A percentile compares a stretch with the other conserved stretches of the same genome.
Conservation (phyloP, 768 basidiomycete genomes). For the Serendipita sp. region DNA sequence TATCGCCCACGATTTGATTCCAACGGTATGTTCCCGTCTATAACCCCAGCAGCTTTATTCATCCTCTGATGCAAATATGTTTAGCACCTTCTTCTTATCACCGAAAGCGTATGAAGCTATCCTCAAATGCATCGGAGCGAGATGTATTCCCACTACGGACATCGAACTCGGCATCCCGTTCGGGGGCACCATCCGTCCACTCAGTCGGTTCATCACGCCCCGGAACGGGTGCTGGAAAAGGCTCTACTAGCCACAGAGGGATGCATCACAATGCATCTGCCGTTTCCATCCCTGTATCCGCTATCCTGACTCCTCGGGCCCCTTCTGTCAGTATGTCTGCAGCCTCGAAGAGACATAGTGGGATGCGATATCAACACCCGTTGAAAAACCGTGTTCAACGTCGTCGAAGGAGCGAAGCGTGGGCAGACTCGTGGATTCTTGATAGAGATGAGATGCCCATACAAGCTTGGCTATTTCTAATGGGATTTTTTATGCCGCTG, state of each 20-base stretch:
- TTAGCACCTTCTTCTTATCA: neutral
- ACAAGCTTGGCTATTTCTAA: neutral
- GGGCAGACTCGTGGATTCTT: conserved; percentile 1
- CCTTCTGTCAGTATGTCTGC: neutral
- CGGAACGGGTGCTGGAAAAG: neutral
- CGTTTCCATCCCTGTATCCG: neutral
- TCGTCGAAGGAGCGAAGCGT: neutral
- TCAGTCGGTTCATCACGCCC: neutral
- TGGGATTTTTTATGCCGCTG: neutral
- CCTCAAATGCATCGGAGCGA: neutral
- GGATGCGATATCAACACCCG: neutral
- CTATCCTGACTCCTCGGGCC: neutral
- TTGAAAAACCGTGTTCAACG: neutral
- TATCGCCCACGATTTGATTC: neutral
- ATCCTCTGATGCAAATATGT: neutral
- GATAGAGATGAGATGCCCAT: conserved; percentile 1
- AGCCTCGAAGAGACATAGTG: neutral
- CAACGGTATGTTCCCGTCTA: neutral
- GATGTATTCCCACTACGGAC: neutral
- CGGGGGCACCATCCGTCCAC: neutral
- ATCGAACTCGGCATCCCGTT: neutral
- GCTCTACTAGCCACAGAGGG: neutral
- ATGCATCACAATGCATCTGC: neutral
- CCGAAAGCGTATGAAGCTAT: conserved; percentile 2
- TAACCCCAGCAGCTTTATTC: neutral